phyloP scores from a whole-genome alignment of 345 rosid genomes.

The Camelina sativa region DNA sequence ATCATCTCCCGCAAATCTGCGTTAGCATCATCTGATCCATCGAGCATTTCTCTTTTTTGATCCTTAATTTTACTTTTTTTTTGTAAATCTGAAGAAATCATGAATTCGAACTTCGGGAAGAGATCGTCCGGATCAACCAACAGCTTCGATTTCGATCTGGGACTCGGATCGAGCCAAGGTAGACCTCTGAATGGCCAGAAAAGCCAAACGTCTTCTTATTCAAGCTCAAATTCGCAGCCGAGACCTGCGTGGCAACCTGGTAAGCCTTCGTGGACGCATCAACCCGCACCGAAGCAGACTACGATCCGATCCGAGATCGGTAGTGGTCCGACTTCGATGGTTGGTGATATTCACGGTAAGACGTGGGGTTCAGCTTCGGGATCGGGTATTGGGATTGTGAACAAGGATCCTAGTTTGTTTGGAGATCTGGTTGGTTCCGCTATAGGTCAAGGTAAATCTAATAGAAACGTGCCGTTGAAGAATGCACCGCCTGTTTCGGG shows the following conservation, averaged over 20 bases:
- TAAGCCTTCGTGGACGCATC: slow-evolving; percentile 91
- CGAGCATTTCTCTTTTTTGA: slow-evolving; percentile 18
- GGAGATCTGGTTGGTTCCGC: slow-evolving; percentile 91
- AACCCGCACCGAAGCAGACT: slow-evolving; percentile 63
- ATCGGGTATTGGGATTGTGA: slow-evolving; percentile 67
- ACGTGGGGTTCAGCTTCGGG: slow-evolving; percentile 67
- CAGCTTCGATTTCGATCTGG: slow-evolving; percentile 75
- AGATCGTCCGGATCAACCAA: slow-evolving; percentile 59
- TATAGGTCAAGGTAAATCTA: slow-evolving; percentile 64
- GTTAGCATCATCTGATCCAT: slow-evolving; percentile 17
- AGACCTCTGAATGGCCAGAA: slow-evolving; percentile 75
- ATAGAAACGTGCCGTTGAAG: slow-evolving; percentile 74
- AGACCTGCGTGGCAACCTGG: slow-evolving; percentile 76
- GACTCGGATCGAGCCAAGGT: slow-evolving; percentile 71
- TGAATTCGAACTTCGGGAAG: slow-evolving; percentile 69
- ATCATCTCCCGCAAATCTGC: slow-evolving; percentile 9
- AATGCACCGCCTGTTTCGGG: slow-evolving; percentile 51
- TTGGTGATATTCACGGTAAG: slow-evolving; percentile 89
- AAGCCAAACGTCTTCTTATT: slow-evolving; percentile 55
- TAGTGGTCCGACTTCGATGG: slow-evolving; percentile 75
- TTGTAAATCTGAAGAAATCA: slow-evolving; percentile 32
- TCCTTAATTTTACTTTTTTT: neutral
- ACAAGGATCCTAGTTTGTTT: slow-evolving; percentile 78
- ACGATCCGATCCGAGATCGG: slow-evolving; percentile 47
- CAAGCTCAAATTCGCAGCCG: slow-evolving; percentile 60